Conservation (phyloP, 1,284 basidiomycete genomes). For the Cryptococcus sp. region DNA sequence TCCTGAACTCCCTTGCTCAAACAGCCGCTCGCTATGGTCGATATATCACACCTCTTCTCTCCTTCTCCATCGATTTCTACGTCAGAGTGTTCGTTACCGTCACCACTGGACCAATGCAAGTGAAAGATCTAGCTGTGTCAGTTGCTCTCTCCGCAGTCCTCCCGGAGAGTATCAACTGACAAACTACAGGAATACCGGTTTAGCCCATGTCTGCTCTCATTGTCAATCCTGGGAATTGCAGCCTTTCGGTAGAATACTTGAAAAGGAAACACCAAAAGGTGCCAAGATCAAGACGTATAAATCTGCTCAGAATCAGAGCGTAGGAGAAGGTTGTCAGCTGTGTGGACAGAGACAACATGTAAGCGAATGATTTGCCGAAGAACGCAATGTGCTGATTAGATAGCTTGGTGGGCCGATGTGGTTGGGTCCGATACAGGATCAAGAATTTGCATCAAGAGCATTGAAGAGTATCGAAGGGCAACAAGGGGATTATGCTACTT, state of each 20-base stretch:
- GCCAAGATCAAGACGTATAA: constrained; percentile 63
- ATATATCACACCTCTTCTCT: constrained; percentile 84
- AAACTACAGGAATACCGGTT: constrained; percentile 51
- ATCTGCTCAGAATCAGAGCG: constrained; percentile 57
- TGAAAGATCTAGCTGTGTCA: constrained; percentile 76
- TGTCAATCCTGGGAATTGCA: constrained; percentile 78
- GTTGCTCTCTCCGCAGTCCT: constrained; percentile 19
- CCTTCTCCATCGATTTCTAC: constrained; percentile 96
- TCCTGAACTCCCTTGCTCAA: constrained; percentile 77
- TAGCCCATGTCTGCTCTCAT: constrained; percentile 72
- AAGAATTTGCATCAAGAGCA: constrained; percentile 66
- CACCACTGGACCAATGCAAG: constrained; percentile 69
- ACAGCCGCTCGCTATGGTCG: constrained; percentile 89
- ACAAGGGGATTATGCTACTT: constrained; percentile 71
- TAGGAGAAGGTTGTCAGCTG: constrained; percentile 64
- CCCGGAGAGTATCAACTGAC: background rate
- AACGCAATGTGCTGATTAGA: background rate
- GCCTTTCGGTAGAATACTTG: constrained; percentile 65
- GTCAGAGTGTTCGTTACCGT: constrained; percentile 86
- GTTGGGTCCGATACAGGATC: constrained; percentile 81
- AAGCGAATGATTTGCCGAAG: constrained; percentile 7
- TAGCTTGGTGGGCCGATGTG: constrained; percentile 94
- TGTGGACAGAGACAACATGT: constrained; percentile 75
- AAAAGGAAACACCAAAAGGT: constrained; percentile 55
- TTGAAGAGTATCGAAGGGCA: constrained; percentile 61